A percentile compares a stretch with the other conserved stretches of the same genome.
phyloP scores from a whole-genome alignment of 1,139 yeast species.

The Geotrichum klebahnii region DNA sequence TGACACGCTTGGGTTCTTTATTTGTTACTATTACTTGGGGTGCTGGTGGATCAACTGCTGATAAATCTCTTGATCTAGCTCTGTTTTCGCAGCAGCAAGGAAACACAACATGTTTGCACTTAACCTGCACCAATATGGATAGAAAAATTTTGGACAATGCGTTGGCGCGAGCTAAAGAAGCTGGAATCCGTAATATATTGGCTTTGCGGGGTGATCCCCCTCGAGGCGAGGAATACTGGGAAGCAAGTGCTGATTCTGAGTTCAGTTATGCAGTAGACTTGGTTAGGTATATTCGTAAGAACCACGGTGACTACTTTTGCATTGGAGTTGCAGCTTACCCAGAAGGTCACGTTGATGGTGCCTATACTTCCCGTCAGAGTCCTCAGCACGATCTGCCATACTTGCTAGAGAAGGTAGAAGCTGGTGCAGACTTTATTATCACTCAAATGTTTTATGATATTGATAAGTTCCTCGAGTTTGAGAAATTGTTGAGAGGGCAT shows the following conservation, averaged over 20 bases:
- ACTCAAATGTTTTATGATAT: constrained; percentile 81
- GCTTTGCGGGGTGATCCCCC: constrained; percentile 97
- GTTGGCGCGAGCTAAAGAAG: constrained; percentile 60
- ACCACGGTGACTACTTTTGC: constrained; percentile 73
- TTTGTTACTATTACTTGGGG: constrained; percentile 98
- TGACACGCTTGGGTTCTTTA: constrained; percentile 81
- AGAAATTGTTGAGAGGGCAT: constrained; percentile 44
- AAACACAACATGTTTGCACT: constrained; percentile 82
- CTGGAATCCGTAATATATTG: constrained; percentile 78
- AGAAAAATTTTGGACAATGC: constrained; percentile 73
- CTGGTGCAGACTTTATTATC: constrained; percentile 90
- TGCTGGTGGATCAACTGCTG: constrained; percentile 93
- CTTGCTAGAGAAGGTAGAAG: constrained; percentile 77
- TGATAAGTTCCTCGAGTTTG: constrained; percentile 53
- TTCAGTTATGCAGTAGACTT: constrained; percentile 78
- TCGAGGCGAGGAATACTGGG: constrained; percentile 70
- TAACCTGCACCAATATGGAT: constrained; percentile 94
- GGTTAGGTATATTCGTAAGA: constrained; percentile 64
- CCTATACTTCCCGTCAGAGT: constrained; percentile 58
- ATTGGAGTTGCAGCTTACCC: constrained; percentile 95
- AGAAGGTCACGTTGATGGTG: constrained; percentile 87
- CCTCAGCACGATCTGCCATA: constrained; percentile 64
- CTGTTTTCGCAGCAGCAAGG: constrained; percentile 70
- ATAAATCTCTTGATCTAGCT: constrained; percentile 80
- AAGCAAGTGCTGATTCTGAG: constrained; percentile 43